Percentiles rank a stretch among this genome's conserved stretches.
phyloP scores from a whole-genome alignment of 768 basidiomycete species.

The Hericium rajendrae region DNA sequence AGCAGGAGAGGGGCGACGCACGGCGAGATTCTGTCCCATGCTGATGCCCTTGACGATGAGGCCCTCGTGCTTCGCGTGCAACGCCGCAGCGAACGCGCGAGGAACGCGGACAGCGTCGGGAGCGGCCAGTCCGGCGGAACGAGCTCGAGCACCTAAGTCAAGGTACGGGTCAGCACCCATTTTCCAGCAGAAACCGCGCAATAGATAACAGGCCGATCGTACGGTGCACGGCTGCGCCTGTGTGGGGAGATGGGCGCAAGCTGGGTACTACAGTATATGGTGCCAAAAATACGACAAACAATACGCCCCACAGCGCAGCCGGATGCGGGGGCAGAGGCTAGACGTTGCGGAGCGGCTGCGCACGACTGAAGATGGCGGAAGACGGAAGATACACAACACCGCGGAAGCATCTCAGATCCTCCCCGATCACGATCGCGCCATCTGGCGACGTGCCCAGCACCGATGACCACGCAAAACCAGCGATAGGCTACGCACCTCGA shows the following conservation, averaged over 20 bases:
- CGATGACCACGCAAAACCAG: not conserved
- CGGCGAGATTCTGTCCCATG: slow-evolving; percentile 71
- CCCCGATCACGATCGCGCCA: too few relatives aligned
- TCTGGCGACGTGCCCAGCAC: too few relatives aligned
- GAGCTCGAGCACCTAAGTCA: slow-evolving; percentile 46
- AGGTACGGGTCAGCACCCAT: not conserved
- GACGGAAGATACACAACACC: too few relatives aligned
- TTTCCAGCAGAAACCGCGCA: not conserved
- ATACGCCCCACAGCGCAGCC: too few relatives aligned
- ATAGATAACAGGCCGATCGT: not conserved
- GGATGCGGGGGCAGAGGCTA: too few relatives aligned
- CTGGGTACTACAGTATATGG: too few relatives aligned
- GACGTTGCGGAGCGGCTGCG: too few relatives aligned
- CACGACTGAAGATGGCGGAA: too few relatives aligned
- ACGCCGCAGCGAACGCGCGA: slow-evolving; percentile 65
- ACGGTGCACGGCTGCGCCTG: not conserved
- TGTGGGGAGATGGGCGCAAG: not conserved
- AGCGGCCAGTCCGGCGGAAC: slow-evolving; percentile 76
- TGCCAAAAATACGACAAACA: too few relatives aligned
- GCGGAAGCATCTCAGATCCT: too few relatives aligned
- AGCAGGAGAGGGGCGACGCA: not conserved
- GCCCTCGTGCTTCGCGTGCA: slow-evolving; percentile 63
- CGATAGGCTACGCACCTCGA: slow-evolving; percentile 47
- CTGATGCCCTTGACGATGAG: slow-evolving; percentile 72
- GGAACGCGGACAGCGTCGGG: slow-evolving; percentile 60